These are phyloP conservation scores for Phylloporus rhodoxanthus DNA, from an alignment of 768 basidiomycete species.

Conservation along the genomic window DNA sequence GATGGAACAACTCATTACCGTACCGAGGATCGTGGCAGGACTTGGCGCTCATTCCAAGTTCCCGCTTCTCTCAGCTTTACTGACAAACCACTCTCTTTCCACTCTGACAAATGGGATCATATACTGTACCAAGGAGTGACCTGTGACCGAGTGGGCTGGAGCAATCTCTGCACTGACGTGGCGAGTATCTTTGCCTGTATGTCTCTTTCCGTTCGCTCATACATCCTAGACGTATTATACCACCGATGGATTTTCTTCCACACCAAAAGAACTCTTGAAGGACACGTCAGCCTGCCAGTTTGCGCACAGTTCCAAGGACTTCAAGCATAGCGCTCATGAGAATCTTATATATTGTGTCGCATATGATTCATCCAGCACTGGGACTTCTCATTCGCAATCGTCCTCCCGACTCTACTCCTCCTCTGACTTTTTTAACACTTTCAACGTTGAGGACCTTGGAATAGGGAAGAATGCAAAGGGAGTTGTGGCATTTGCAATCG, in stretches of 20 bases:
- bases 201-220: constrained; percentile 6
- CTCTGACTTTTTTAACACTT: constrained; percentile 72
- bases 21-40: constrained; percentile 80
- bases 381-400: constrained; percentile 38
- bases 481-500: constrained; percentile 88
- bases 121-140: constrained; percentile 74
- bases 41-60: constrained; percentile 79
- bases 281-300: constrained; percentile 82
- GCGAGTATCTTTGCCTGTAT: constrained; percentile 30
- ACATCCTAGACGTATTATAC: constrained; percentile 78
- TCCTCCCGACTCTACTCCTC: constrained; percentile 76
- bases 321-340: constrained; percentile 67
- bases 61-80: constrained; percentile 46
- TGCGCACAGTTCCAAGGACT: constrained; percentile 79
- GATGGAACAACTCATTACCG: constrained; percentile 73
- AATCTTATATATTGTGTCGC: constrained; percentile 89
- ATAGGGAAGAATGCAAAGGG: constrained; percentile 82
- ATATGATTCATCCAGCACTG: constrained; percentile 55
- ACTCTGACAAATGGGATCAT: constrained; percentile 72
- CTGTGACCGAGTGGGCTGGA: constrained; percentile 56
- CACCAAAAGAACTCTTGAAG: constrained; percentile 51
- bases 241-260: constrained; percentile 68
- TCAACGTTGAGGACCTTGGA: constrained; percentile 76
- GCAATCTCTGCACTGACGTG: constrained; percentile 62
- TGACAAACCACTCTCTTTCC: constrained; percentile 73